Percentiles rank a stretch among this genome's conserved stretches.
Conservation (phyloP, 331 rosid species). For the Rosa hybrid region DNA sequence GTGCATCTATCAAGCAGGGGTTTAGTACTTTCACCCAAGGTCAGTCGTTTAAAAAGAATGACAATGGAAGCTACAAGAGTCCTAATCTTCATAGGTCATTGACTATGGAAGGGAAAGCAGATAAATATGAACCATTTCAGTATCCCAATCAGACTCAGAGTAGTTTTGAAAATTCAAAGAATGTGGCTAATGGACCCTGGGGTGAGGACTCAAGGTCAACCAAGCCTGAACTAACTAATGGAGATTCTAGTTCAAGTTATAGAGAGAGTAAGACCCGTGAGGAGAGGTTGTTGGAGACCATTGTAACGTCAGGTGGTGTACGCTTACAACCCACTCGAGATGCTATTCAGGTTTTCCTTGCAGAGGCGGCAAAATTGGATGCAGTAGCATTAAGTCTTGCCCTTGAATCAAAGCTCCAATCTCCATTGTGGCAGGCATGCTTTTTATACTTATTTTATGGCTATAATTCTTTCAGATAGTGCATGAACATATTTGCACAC, state of each 20-base stretch:
- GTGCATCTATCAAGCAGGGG: constrained; percentile 96
- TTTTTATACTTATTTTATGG: constrained; percentile 6
- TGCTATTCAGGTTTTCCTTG: constrained; percentile 80
- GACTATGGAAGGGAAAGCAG: constrained; percentile 58
- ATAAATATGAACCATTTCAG: constrained; percentile 76
- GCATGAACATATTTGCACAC: not conserved
- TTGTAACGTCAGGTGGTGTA: constrained; percentile 93
- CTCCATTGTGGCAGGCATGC: constrained; percentile 98
- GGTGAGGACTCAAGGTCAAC: constrained; percentile 62
- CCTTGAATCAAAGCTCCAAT: constrained; percentile 76
- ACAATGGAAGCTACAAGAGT: constrained; percentile 77
- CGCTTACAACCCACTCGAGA: constrained; percentile 98
- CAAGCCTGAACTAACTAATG: constrained; percentile 53
- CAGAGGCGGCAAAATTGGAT: constrained; percentile 87
- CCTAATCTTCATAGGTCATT: constrained; percentile 89
- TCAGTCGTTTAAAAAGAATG: constrained; percentile 72
- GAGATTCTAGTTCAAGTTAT: constrained; percentile 56
- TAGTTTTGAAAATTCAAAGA: constrained; percentile 57
- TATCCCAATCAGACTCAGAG: constrained; percentile 60
- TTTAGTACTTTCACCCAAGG: constrained; percentile 74
- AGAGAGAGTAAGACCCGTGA: constrained; percentile 71
- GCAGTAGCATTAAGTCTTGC: constrained; percentile 69
- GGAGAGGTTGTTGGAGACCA: constrained; percentile 89
- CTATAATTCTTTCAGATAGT: not conserved
- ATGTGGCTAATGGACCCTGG: constrained; percentile 64